Evolutionary conservation across 2,329 filamentous ascomycete genomes (phyloP), one percentile per base, ranked within the genome.

Genomic region (Paracoccidioides brasiliensis): DNA sequence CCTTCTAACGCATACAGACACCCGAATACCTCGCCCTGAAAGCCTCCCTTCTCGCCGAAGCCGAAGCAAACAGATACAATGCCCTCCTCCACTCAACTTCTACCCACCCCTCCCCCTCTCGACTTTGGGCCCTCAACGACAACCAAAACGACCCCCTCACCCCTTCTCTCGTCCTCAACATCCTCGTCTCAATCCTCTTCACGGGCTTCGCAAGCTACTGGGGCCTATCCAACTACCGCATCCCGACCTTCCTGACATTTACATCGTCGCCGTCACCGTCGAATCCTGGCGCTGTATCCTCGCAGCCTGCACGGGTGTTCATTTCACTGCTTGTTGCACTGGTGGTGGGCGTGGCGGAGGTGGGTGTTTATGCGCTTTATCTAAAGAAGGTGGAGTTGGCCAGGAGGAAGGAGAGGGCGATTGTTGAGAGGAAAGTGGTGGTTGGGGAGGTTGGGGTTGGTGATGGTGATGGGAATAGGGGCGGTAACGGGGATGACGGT

Each of bases 1-100:
- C 50, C 49, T 15, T 41, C n/a, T 37, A 50, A n/a, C n/a, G 33
- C n/a, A 6, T 10, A 15, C 66, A 94, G 82, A 85, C 85, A 0
- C 75, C 83, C 6, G 86, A 95, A 72, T 97, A 91, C 74, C 87
- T 88, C 69, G 85, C 84, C 5, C 76, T 95, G 1, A 97, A 97
- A 89, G 83, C 83, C 30, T 83, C 85, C 14, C 81, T 98, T 22
- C 88, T 89, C 59, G 82, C 80, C 58, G 84, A 93, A 64, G 86
- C 91, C 72, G 90, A 97, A 74, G 80, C 83, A 61, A 82, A 85
- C 58, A 79, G 82, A 53, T 98, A 97, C 75, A 80, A 88, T 62
- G 82, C 84, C 66, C 89, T 97, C 83, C 73, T 85, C 52, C 83
- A 84, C 59, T 81, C 84, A 1, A 71, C 74, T 1, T 70, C 77